Percentiles rank a stretch among this genome's conserved stretches.
Conservation (phyloP, 305 asterid genomes). For the Fraxinus sp. region DNA sequence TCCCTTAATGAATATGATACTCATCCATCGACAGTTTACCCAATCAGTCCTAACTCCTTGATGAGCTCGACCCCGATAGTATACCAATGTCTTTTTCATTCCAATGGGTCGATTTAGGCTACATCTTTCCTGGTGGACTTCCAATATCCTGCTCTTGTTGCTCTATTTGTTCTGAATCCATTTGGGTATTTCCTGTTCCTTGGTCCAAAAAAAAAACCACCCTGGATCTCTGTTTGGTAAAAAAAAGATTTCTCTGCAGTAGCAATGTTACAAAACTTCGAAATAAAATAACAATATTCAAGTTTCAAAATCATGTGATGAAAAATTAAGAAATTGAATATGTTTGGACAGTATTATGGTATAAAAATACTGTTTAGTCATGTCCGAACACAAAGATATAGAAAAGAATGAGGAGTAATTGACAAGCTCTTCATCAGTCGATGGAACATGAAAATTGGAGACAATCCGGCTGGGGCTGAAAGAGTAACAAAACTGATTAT, state of each 20-base stretch:
- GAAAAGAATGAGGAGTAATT: slow-evolving; percentile 35
- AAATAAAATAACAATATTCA: no score
- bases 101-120: slow-evolving; percentile 76
- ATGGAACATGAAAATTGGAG: slow-evolving; percentile 94
- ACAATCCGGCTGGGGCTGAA: slow-evolving; percentile 43
- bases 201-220: slow-evolving; percentile 88
- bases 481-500: no score
- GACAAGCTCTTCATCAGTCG: slow-evolving; percentile 88
- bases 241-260: slow-evolving; percentile 80
- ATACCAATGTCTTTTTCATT: slow-evolving; percentile 91
- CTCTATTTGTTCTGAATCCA: slow-evolving; percentile 90
- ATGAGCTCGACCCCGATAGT: slow-evolving; percentile 85
- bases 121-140: slow-evolving; percentile 81
- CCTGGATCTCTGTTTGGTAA: slow-evolving; percentile 93
- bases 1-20: slow-evolving; percentile 36
- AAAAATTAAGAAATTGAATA: neutral
- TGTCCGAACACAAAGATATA: neutral
- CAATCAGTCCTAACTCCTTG: slow-evolving; percentile 88
- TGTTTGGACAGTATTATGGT: neutral
- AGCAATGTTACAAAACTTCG: neutral
- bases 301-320: neutral
- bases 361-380: no score
- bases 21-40: slow-evolving; percentile 72
- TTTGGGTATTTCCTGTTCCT: slow-evolving; percentile 95
- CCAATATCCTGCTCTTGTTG: slow-evolving; percentile 91